Base-by-base conservation (phyloP, 1,139 yeast species). In the Arxiozyma heterogenica region DNA sequence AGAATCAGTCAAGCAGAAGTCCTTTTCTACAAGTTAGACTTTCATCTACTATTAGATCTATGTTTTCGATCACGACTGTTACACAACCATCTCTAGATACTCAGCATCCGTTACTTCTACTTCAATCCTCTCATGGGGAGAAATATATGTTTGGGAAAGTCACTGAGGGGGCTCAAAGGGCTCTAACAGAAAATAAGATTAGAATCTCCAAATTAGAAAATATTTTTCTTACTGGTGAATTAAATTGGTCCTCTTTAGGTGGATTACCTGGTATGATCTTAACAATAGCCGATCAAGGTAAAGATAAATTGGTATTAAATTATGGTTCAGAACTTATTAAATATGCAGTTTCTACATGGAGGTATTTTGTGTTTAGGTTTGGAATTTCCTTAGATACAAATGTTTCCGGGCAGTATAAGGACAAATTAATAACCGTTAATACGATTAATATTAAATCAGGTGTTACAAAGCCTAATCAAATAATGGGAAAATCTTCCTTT, bases 201-300 rank as follows among this genome's bases (percentile, higher is more conserved):
- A 73, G 78, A 57, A 71, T 83, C 22, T 71, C 79, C 3, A 83
- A 80, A 59, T 71, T 89, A 41, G 76, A 79, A 53, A 80, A 82
- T 39, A 74, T 91, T 2, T 90, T 88, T 63, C 64, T 91, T 8
- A 83, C 96, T 0, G 98, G 98, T 1, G 74, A 74, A 17, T 60
- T 86, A 17, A 73, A 76, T 52, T 91, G 97, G 97, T 70, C 78
- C 7, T 77, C 83, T 23, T 73, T 90, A 6, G 91, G 96, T 15
- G 98, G 98, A 0, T 70, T 93, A 15, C 97, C 98, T 0, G 98
- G 98, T 0, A 72, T 89, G 61, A 80, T 91, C 52, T 72, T 93
- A 54, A 89, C 97, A 0, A 75, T 86, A n/a, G 83, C 90, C 53
- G 97, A 89, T 62, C 86, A 88, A 57, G 91, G 91, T 1, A 78